A percentile compares a stretch with the other conserved stretches of the same genome.
Evolutionary conservation across 2,329 filamentous ascomycete species (phyloP).

Genomic region (Diaporthe citri): DNA sequence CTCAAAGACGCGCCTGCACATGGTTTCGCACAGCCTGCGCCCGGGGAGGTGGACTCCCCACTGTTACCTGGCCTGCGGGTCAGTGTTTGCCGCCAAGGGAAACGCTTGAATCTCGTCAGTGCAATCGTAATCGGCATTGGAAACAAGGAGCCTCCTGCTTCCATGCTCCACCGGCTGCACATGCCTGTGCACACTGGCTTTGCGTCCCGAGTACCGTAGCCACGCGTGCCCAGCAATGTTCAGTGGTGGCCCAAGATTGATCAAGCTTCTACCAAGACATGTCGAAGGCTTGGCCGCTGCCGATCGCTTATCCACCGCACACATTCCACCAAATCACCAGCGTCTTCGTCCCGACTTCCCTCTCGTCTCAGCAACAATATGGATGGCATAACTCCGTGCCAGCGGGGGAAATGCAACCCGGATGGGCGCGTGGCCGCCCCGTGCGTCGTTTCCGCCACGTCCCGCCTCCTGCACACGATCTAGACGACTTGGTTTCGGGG

Average conservation of each 20-base stretch:
- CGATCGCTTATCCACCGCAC: not conserved
- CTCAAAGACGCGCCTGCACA: not conserved
- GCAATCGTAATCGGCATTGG: conserved; percentile 15
- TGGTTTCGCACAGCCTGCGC: not conserved
- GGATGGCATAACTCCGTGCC: conserved; percentile 25
- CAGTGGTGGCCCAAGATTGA: not conserved
- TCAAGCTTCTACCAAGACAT: conserved; percentile 24
- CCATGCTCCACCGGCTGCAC: not conserved
- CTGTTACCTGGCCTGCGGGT: not conserved
- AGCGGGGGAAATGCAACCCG: conserved; percentile 17
- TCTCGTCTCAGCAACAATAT: conserved; percentile 30
- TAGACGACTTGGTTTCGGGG: conserved; percentile 2
- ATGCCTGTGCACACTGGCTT: not conserved
- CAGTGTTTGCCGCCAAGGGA: conserved; percentile 6
- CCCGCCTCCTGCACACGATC: not conserved
- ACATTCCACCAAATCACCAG: not conserved
- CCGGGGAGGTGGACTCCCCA: not conserved
- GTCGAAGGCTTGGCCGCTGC: conserved; percentile 18
- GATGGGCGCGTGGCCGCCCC: conserved; percentile 21
- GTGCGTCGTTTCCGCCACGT: conserved; percentile 20
- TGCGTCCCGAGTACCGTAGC: not conserved
- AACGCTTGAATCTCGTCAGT: conserved; percentile 20
- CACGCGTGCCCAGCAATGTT: not conserved
- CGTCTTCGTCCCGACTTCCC: conserved; percentile 7
- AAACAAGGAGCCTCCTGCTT: conserved; percentile 5